Percentiles rank a stretch among this genome's conserved stretches.
phyloP scores from a whole-genome alignment of 306 rosid genomes.

The Datisca glomerata region DNA sequence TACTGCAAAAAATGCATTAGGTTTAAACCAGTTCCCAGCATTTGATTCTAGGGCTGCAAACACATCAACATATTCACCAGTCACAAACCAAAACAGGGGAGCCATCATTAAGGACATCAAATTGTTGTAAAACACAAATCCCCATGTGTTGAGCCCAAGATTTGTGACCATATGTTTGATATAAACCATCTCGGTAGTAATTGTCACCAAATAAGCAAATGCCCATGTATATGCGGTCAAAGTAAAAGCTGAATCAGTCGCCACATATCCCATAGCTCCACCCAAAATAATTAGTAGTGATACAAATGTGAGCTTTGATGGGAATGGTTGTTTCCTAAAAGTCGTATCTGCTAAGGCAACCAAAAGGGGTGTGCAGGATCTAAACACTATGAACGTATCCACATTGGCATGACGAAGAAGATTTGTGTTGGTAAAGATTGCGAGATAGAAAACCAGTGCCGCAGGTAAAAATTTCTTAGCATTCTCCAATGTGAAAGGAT shows the following conservation, averaged over 20 bases:
- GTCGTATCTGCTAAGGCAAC: too few species aligned
- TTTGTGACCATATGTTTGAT: slow-evolving; percentile 82
- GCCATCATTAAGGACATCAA: slow-evolving; percentile 61
- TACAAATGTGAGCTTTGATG: slow-evolving; percentile 52
- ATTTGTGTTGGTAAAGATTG: too few species aligned
- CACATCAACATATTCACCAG: slow-evolving; percentile 60
- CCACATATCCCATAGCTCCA: slow-evolving; percentile 78
- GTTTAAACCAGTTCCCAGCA: slow-evolving; percentile 31
- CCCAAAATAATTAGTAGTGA: too few species aligned
- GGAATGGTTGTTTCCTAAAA: slow-evolving; percentile 52
- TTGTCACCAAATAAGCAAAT: slow-evolving; percentile 62
- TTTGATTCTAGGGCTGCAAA: slow-evolving; percentile 33
- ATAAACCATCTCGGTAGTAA: slow-evolving; percentile 84
- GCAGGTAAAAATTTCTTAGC: slow-evolving; percentile 78
- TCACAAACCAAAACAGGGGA: slow-evolving; percentile 56
- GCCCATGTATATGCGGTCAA: slow-evolving; percentile 82
- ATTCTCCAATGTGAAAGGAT: slow-evolving; percentile 43
- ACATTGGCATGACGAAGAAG: slow-evolving; percentile 84
- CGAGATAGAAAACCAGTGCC: slow-evolving; percentile 68
- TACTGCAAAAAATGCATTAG: slow-evolving; percentile 40
- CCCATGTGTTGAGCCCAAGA: slow-evolving; percentile 80
- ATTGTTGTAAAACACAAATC: slow-evolving; percentile 68
- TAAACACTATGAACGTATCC: too few species aligned
- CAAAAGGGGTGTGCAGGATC: slow-evolving; percentile 71
- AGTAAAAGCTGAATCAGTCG: too few species aligned